These are phyloP conservation scores for Gaeumannomyces sp. DNA, from an alignment of 2,329 filamentous ascomycete genomes.

Conservation along the genomic window DNA sequence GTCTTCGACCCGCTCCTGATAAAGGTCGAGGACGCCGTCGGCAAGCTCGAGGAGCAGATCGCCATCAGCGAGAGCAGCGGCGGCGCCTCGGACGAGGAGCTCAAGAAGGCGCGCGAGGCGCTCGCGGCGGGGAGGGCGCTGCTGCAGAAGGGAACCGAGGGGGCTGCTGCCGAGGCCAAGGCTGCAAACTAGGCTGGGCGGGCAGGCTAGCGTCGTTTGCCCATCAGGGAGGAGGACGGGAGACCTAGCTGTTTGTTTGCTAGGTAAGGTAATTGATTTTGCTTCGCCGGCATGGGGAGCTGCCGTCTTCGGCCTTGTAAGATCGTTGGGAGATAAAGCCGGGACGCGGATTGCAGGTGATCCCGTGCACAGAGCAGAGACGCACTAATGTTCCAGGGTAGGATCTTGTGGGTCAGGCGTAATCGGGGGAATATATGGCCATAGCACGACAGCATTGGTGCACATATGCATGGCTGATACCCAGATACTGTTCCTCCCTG, in stretches of 20 bases:
- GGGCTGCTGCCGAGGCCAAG: constrained; percentile 13
- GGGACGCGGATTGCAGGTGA: neutral
- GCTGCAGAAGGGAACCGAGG: constrained; percentile 21
- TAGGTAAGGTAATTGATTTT: neutral
- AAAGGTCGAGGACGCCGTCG: constrained; percentile 65
- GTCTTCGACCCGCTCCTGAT: constrained; percentile 67
- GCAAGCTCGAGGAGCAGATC: constrained; percentile 69
- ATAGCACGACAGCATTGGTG: neutral
- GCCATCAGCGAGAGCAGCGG: constrained; percentile 52
- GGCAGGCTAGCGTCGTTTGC: constrained; percentile 11
- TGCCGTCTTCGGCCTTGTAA: no score
- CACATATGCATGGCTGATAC: neutral
- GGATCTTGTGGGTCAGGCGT: neutral
- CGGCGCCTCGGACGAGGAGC: constrained; percentile 38
- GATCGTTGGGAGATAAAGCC: no score
- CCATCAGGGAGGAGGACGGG: neutral
- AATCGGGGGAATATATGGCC: no score
- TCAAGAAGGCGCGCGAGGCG: constrained; percentile 49
- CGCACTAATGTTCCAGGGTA: neutral
- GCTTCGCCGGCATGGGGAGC: neutral
- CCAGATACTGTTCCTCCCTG: neutral
- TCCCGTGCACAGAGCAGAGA: neutral
- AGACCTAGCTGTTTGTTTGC: neutral
- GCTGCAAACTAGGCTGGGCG: constrained; percentile 13
- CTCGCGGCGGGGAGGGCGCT: constrained; percentile 40